These are phyloP conservation scores for Leptographium lundbergii DNA, from an alignment of 2,329 filamentous ascomycete species.

Conservation along the genomic window DNA sequence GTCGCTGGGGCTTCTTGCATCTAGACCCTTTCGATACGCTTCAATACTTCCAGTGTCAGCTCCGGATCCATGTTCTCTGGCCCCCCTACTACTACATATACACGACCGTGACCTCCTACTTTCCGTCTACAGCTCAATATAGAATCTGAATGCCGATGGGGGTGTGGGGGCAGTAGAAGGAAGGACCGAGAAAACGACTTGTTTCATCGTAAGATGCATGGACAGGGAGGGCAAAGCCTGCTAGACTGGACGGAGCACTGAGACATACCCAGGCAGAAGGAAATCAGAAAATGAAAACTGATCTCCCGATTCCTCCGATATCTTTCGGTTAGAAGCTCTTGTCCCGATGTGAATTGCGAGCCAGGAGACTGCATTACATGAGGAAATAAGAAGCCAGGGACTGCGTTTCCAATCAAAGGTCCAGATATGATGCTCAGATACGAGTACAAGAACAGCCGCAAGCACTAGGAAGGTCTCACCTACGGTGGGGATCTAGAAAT, in stretches of 20 bases:
- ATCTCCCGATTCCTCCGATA: neutral
- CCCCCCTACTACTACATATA: neutral
- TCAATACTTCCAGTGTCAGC: neutral
- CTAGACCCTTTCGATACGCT: neutral
- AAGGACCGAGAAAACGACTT: neutral
- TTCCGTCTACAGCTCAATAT: neutral
- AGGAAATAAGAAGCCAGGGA: no score
- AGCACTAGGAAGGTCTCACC: neutral
- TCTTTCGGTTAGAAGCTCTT: neutral
- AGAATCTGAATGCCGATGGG: neutral
- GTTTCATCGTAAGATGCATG: neutral
- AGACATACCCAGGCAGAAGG: neutral
- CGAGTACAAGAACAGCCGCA: neutral
- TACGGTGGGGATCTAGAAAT: neutral
- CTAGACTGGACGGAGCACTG: neutral
- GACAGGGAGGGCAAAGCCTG: neutral
- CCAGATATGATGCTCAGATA: neutral
- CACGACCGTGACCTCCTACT: neutral
- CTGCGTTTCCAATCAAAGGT: neutral
- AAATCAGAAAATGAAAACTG: neutral
- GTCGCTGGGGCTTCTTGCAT: neutral
- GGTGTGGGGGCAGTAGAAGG: neutral
- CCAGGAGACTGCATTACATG: neutral
- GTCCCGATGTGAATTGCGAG: neutral
- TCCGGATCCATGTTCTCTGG: neutral